Conservation (phyloP, 2,329 filamentous ascomycete species). For the Dichotomopilus funicola region DNA sequence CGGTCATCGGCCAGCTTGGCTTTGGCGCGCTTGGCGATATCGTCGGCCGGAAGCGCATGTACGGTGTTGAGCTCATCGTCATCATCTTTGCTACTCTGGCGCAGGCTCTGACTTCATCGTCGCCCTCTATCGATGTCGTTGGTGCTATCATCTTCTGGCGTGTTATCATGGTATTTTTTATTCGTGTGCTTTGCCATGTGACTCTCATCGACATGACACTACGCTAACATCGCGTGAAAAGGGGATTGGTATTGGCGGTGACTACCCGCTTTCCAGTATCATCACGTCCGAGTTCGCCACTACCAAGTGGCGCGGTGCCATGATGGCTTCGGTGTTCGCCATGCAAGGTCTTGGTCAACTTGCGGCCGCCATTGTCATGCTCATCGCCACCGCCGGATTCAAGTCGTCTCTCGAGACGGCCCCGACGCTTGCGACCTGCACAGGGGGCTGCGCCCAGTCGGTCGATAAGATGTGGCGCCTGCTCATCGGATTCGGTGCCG, state of each 20-base stretch:
- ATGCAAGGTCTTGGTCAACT: slow-evolving; percentile 85
- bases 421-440: slow-evolving; percentile 48
- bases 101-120: slow-evolving; percentile 60
- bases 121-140: slow-evolving; percentile 55
- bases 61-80: slow-evolving; percentile 72
- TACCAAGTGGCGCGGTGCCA: slow-evolving; percentile 77
- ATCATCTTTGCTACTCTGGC: slow-evolving; percentile 74
- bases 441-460: slow-evolving; percentile 56
- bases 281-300: slow-evolving; percentile 86
- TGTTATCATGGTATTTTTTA: slow-evolving; percentile 55
- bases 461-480: slow-evolving; percentile 86
- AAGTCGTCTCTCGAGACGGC: slow-evolving; percentile 53
- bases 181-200: too few species aligned
- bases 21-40: slow-evolving; percentile 75
- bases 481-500: slow-evolving; percentile 72
- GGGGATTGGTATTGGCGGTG: slow-evolving; percentile 63
- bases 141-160: slow-evolving; percentile 75
- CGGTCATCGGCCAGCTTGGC: slow-evolving; percentile 72
- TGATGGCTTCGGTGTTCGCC: slow-evolving; percentile 81
- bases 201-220: neutral
- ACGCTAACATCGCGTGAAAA: slow-evolving; percentile 22
- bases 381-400: slow-evolving; percentile 69
- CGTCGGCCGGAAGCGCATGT: slow-evolving; percentile 58
- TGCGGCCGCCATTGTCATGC: slow-evolving; percentile 64
- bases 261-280: slow-evolving; percentile 75